Base-by-base conservation (phyloP, 768 basidiomycete genomes). In the Phylloporus sp. region DNA sequence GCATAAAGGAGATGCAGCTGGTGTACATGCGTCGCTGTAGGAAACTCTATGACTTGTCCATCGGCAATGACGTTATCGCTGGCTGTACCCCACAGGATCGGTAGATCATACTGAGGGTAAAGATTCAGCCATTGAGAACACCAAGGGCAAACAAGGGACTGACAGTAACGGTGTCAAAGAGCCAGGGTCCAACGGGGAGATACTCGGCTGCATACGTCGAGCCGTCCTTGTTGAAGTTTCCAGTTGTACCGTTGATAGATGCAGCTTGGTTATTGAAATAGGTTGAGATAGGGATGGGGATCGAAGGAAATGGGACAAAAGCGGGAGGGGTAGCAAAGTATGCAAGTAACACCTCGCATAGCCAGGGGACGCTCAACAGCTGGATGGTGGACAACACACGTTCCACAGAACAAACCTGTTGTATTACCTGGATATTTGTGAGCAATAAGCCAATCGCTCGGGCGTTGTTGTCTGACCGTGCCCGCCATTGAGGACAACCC, bases 1-100 rank as follows among this genome's bases (percentile, higher is more conserved):
- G 76, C 69, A 55, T 80, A 80, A 11, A 80, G 54, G 45, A 79
- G 66, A 50, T 80, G 77, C 23, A 81, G 59, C 52, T 80, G 71
- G 52, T 80, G 80, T 2, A 72, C 67, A 52, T 62, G 70, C 0
- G 69, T 71, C n/a, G 66, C 59, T 0, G 61, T 46, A 8, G 59
- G 47, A 18, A 76, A 61, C 6, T 63, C 52, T 12, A 81, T 45
- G 5, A 72, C 60, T 51, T 81, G 80, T 2, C 71, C 70, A 7
- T 71, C 53, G 15, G 76, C 69, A 26, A 80, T 59, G 23, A 78
- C 63, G 49, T 81, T 81, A 54, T 81, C 79, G 16, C 65, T 36
- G 8, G 50, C 58, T 11, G 40, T 34, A n/a, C 76, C 76, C 76
- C 78, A 78, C 2, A 58, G 45, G 8, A 58, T 41, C 16, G 77